Percentiles rank a stretch among this genome's conserved stretches.
phyloP scores from a whole-genome alignment of 2,329 filamentous ascomycete genomes.

The Alternaria postmessia region DNA sequence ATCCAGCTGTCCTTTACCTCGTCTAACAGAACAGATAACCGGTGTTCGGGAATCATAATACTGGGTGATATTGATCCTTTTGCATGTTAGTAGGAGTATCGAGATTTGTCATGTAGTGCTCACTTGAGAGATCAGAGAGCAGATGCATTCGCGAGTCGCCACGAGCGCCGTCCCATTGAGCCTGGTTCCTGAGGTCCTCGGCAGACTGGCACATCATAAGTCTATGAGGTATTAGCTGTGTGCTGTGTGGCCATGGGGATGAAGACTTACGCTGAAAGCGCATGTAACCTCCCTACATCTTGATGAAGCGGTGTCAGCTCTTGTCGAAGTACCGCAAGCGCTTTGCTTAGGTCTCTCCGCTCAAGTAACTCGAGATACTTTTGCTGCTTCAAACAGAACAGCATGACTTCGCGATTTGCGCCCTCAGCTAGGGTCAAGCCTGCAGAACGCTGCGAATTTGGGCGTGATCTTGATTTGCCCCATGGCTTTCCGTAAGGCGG shows the following conservation, averaged over 20 bases:
- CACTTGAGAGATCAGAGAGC: conserved; percentile 84
- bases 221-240: conserved; percentile 55
- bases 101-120: conserved; percentile 39
- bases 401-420: conserved; percentile 80
- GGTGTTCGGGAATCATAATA: conserved; percentile 94
- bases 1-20: conserved; percentile 88
- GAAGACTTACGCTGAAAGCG: conserved; percentile 72
- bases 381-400: conserved; percentile 88
- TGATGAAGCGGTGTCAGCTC: conserved; percentile 88
- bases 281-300: conserved; percentile 78
- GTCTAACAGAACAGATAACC: conserved; percentile 80
- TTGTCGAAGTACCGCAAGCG: conserved; percentile 81
- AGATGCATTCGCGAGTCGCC: conserved; percentile 77
- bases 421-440: conserved; percentile 78
- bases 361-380: conserved; percentile 94
- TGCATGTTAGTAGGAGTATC: conserved; percentile 22
- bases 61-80: conserved; percentile 90
- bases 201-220: conserved; percentile 86
- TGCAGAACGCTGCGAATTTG: conserved; percentile 47
- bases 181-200: conserved; percentile 77
- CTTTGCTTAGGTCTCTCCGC: conserved; percentile 73
- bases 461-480: conserved; percentile 38
- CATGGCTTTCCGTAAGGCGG: conserved; percentile 45
- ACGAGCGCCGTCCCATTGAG: conserved; percentile 83
- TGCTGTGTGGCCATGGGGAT: background rate